Conservation (phyloP, 202 grass and related monocot genomes). For the Brachypodium distachyon region DNA sequence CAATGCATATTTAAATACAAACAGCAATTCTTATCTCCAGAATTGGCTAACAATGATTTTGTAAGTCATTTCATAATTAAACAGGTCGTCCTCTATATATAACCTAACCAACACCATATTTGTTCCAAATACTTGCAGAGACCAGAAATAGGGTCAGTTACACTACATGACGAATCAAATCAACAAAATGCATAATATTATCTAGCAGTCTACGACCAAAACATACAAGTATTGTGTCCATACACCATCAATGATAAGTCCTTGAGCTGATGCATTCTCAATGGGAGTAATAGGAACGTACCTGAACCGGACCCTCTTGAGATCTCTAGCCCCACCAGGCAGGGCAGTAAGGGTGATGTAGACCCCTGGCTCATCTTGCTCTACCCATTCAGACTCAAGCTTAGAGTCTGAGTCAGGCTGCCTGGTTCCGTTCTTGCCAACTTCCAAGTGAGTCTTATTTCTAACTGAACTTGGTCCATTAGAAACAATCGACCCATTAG, state of each 20-base stretch:
- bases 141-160: neutral
- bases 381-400: slow-evolving; percentile 73
- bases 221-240: neutral
- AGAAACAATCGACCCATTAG: slow-evolving; percentile 35
- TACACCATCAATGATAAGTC: neutral
- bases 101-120: neutral
- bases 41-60: neutral
- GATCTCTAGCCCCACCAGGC: slow-evolving; percentile 60
- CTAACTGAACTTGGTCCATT: slow-evolving; percentile 50
- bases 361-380: slow-evolving; percentile 80
- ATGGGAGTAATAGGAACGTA: slow-evolving; percentile 8
- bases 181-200: neutral
- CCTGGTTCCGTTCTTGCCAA: slow-evolving; percentile 45
- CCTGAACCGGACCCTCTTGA: slow-evolving; percentile 80
- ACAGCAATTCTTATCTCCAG: neutral
- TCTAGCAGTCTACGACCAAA: neutral
- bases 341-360: slow-evolving; percentile 74
- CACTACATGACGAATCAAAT: neutral
- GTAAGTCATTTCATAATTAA: neutral
- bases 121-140: neutral
- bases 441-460: slow-evolving; percentile 41
- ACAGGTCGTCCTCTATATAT: neutral
- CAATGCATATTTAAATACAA: neutral
- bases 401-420: slow-evolving; percentile 40
- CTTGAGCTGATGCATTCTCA: neutral